Evolutionary conservation across 169 alveolate species (phyloP).

Genomic region (Perkinsus olseni): DNA sequence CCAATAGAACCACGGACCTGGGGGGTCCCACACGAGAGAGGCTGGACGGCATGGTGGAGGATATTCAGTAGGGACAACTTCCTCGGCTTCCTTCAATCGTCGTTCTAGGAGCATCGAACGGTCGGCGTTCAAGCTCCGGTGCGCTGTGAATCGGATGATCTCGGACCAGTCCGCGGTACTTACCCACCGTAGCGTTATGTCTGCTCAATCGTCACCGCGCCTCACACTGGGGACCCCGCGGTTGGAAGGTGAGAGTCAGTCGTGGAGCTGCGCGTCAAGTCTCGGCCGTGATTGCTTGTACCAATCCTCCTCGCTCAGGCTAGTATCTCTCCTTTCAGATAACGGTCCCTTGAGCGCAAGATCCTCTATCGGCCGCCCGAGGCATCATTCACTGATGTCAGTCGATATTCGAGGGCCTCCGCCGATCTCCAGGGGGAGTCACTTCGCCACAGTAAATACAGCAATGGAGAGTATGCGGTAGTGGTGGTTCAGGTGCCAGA

Average conservation of each 20-base stretch:
- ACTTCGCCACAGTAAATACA: neutral
- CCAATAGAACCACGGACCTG: neutral
- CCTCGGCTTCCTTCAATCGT: neutral
- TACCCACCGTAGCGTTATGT: neutral
- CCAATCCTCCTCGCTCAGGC: no score
- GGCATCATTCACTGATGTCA: neutral
- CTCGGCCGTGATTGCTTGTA: no score
- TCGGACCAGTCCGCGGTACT: neutral
- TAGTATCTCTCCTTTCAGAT: neutral
- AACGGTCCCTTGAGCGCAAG: neutral
- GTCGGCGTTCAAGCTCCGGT: neutral
- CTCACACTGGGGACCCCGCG: neutral
- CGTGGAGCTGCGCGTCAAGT: no score
- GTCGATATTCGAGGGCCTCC: neutral
- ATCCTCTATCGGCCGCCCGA: neutral
- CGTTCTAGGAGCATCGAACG: neutral
- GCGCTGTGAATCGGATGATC: neutral
- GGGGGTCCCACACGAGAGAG: neutral
- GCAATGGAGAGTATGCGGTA: neutral
- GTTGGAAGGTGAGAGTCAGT: neutral
- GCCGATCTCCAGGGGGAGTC: neutral
- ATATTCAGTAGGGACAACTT: neutral
- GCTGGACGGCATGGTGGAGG: neutral
- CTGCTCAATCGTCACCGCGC: neutral
- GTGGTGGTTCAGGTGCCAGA: neutral